A percentile compares a stretch with the other conserved stretches of the same genome.
phyloP scores from a whole-genome alignment of 1,284 basidiomycete genomes.

The Puccinia horiana region DNA sequence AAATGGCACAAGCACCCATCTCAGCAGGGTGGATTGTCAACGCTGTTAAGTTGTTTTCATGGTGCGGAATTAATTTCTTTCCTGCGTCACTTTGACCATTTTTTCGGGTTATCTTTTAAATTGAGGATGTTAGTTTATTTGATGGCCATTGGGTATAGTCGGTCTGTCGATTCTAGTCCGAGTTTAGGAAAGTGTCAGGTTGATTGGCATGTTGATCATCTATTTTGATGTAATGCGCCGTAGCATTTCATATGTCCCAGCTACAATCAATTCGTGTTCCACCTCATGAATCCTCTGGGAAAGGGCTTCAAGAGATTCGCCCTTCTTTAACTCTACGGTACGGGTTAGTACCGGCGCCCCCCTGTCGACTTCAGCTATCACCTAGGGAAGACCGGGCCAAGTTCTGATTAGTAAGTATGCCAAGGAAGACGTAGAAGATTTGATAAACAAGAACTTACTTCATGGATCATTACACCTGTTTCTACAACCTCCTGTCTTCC shows the following conservation, averaged over 20 bases:
- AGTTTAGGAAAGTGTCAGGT: not conserved
- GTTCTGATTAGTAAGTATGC: not conserved
- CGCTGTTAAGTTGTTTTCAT: no score
- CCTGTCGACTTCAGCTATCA: conserved; percentile 88
- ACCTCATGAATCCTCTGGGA: conserved; percentile 76
- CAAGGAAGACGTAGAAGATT: not conserved
- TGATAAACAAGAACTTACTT: conserved; percentile 59
- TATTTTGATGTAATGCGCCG: conserved; percentile 8
- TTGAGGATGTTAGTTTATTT: not conserved
- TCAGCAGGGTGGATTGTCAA: no score
- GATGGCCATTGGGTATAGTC: not conserved
- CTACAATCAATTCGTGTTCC: conserved; percentile 90
- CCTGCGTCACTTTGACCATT: no score
- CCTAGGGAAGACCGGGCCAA: not conserved
- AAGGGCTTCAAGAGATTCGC: conserved; percentile 73
- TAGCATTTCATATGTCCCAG: conserved; percentile 72
- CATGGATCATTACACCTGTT: conserved; percentile 91
- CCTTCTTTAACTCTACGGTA: conserved; percentile 71
- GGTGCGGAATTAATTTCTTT: no score
- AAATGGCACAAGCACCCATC: no score
- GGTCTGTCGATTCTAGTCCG: not conserved
- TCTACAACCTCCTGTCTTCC: conserved; percentile 60
- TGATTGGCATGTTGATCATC: not conserved
- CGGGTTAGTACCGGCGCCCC: conserved; percentile 82
- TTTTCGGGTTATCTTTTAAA: no score